phyloP scores from a whole-genome alignment of 1,139 yeast genomes.

The Protomyces inundatus region DNA sequence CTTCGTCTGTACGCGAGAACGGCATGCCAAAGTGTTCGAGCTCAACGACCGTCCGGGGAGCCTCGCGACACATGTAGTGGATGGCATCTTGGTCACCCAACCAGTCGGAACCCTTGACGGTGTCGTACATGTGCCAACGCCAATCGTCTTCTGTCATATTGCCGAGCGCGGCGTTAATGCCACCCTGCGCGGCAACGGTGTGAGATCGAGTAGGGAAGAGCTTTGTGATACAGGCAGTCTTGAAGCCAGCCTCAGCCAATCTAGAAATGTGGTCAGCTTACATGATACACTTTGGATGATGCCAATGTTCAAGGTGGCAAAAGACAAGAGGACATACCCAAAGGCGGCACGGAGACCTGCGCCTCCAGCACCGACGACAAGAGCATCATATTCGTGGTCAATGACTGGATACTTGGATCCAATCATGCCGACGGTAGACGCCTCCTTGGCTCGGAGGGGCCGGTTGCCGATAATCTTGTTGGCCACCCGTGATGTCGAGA shows the following conservation, averaged over 20 bases:
- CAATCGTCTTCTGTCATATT: slow-evolving; percentile 98
- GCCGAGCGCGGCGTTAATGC: slow-evolving; percentile 94
- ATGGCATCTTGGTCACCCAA: slow-evolving; percentile 98
- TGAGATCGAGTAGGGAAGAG: slow-evolving; percentile 97
- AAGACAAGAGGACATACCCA: slow-evolving; percentile 23
- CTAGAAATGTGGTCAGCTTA: slow-evolving; percentile 43
- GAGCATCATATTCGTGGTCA: slow-evolving; percentile 96
- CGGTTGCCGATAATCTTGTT: slow-evolving; percentile 27
- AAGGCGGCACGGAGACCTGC: slow-evolving; percentile 98
- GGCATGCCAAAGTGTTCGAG: slow-evolving; percentile 98
- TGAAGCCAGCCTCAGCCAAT: slow-evolving; percentile 91
- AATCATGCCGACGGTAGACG: slow-evolving; percentile 37
- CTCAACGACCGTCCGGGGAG: slow-evolving; percentile 92
- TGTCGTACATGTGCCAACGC: slow-evolving; percentile 92
- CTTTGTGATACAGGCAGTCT: slow-evolving; percentile 95
- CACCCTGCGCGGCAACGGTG: slow-evolving; percentile 99
- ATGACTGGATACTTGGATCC: slow-evolving; percentile 69
- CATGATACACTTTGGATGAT: not conserved
- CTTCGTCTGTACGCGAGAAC: slow-evolving; percentile 94
- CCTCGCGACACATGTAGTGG: slow-evolving; percentile 98
- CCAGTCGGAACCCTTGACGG: slow-evolving; percentile 99
- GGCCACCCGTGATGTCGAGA: slow-evolving; percentile 15
- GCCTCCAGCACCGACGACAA: slow-evolving; percentile 98
- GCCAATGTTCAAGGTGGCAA: not conserved
- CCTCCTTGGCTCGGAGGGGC: slow-evolving; percentile 41